Base-by-base conservation (phyloP, 257 asterid genomes). In the Fraxinus excelsior region DNA sequence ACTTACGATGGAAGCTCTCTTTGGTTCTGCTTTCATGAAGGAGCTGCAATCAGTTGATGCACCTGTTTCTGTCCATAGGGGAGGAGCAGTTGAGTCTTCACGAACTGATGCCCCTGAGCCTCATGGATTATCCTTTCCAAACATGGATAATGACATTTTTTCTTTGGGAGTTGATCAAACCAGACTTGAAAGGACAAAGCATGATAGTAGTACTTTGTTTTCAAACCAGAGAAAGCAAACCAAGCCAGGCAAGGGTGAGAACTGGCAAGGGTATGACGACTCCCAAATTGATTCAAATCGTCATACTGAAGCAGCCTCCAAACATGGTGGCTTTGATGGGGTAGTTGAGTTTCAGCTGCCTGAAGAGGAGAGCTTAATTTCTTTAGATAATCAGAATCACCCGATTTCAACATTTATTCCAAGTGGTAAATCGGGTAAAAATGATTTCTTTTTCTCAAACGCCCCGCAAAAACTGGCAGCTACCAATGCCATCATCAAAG, bases 11-110 rank as follows among this genome's bases (percentile, higher is more conserved):
- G 98, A 93, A 86, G 82, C 96, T 37, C 97, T 93, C 62, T 94
- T 94, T 84, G 97, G 97, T 78, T 79, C 89, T 89, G 94, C 96
- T 85, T 94, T 94, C 78, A 94, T 94, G 97, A 80, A 82, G 68
- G 97, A 92, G 84, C 88, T 94, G 10, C 88, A 90, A 82, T 92
- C 97, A 44, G 92, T 86, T 73, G 88, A 88, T 67, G 97, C 97
- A 73, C 97, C 98, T 34, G 92, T 94, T 80, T 94, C 98, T 69
- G 86, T 86, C 76, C 91, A 90, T 11, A 40, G 49, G 74, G 85
- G 93, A 75, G 92, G 88, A 73, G 78, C 89, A 34, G 78, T 56
- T 68, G 91, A 85, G 8, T 83, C 90, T 83, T 71, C 84, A 64
- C 86, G 71, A 35, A 67, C 79, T 68, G 88, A 85, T 80, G 75